Percentiles rank a stretch among this genome's conserved stretches.
Conservation (phyloP, 78 protist species). For the Dictyostelium intermedium region DNA sequence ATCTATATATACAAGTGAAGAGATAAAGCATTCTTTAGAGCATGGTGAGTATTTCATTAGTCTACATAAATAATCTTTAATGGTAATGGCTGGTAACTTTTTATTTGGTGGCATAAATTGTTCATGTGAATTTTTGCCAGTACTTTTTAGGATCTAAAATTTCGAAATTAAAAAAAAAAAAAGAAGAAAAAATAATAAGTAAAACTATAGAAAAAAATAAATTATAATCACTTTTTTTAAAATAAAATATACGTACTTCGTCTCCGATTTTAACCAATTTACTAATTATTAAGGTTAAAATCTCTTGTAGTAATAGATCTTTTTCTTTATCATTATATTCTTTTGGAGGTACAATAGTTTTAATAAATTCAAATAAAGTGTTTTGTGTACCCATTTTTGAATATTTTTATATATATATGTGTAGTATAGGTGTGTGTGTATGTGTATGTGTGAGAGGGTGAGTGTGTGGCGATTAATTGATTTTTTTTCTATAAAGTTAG, state of each 20-base stretch:
- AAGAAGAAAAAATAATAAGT: no score
- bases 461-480: no score
- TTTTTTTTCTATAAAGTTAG: not conserved
- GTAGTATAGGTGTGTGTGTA: no score
- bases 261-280: constrained; percentile 48
- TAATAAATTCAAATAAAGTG: constrained; percentile 2
- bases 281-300: constrained; percentile 6
- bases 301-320: constrained; percentile 15
- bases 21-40: constrained; percentile 59
- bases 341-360: not conserved
- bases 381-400: not conserved
- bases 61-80: constrained; percentile 50
- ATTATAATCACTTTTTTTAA: not conserved
- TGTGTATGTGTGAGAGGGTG: no score
- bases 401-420: not conserved
- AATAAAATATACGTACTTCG: constrained; percentile 28
- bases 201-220: no score
- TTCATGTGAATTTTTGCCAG: constrained; percentile 12
- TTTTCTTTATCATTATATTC: constrained; percentile 31
- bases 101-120: constrained; percentile 74
- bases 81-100: constrained; percentile 53
- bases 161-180: not conserved
- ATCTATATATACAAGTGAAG: constrained; percentile 52
- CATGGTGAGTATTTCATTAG: constrained; percentile 76
- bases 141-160: not conserved